These are phyloP conservation scores for Tylopilus vinaceipallidus DNA, from an alignment of 768 basidiomycete species.

Conservation along the genomic window DNA sequence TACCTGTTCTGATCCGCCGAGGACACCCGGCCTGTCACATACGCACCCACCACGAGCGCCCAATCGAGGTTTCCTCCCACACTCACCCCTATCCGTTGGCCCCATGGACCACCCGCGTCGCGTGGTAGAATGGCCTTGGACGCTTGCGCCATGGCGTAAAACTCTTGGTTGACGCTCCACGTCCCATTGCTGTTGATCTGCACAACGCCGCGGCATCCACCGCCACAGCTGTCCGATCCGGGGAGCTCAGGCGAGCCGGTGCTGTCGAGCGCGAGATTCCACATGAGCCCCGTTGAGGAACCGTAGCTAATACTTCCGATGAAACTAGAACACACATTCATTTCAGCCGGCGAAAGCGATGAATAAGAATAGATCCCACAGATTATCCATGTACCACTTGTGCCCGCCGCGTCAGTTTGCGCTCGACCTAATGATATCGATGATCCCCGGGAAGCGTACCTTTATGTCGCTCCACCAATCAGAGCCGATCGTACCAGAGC, in stretches of 20 bases:
- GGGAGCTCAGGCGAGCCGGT: conserved; percentile 64
- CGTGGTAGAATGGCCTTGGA: conserved; percentile 72
- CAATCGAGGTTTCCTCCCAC: conserved; percentile 55
- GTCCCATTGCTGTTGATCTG: conserved; percentile 63
- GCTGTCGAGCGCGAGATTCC: conserved; percentile 69
- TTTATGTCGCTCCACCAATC: conserved; percentile 85
- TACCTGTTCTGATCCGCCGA: conserved; percentile 61
- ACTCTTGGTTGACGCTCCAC: conserved; percentile 72
- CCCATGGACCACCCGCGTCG: conserved; percentile 66
- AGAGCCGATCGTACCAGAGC: conserved; percentile 59
- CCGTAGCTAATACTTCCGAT: conserved; percentile 37
- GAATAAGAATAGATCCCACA: conserved; percentile 41
- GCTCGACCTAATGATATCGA: no score
- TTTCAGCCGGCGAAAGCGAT: conserved; percentile 27
- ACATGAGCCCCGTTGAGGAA: conserved; percentile 56
- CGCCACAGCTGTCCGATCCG: conserved; percentile 59
- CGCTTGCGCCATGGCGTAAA: conserved; percentile 72
- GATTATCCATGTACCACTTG: conserved; percentile 73
- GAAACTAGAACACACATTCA: conserved; percentile 27
- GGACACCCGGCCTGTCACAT: conserved; percentile 53
- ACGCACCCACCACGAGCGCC: conserved; percentile 66
- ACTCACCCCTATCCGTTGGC: conserved; percentile 61
- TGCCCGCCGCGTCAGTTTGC: no score
- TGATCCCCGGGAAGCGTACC: conserved; percentile 36
- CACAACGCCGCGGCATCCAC: conserved; percentile 65